Base-by-base conservation (phyloP, 1,284 basidiomycete species). In the Clitocybe nebularis region DNA sequence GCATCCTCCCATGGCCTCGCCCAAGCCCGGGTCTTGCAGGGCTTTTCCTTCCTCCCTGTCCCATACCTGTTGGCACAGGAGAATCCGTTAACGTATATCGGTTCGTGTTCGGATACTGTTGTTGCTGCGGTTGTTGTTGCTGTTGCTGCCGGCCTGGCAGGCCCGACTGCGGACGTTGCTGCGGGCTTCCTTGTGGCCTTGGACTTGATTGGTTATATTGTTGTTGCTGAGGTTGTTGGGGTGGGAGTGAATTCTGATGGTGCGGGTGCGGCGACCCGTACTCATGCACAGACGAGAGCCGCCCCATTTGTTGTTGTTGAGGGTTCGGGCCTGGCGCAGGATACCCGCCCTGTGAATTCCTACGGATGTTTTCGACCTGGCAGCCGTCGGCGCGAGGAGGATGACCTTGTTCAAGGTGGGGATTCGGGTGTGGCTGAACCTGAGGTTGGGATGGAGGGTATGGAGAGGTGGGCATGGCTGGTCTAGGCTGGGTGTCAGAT, bases 401-500 rank as follows among this genome's bases (percentile, higher is more conserved):
- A n/a, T 29, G 28, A 5, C 19, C 14, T 32, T 32, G 29, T 9
- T 32, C 14, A 7, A 32, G 14, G 29, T 17, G 29, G 29, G 29
- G 29, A 3, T 13, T 32, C 29, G 14, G 29, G 29, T 32, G 19
- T 14, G 14, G 29, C 29, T 32, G 29, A 14, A n/a, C 16, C 29
- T 3, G 29, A 5, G 29, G 19, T 10, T 36, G 11, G 43, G 25
- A 19, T 45, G 43, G 2, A 42, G 22, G 23, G 10, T 23, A 36
- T 11, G 35, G 35, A 11, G 22, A 23, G 4, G 36, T 1, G 10
- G 22, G 36, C 11, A 11, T 13, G 3, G 21, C n/a, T 13, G 29
- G 10, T 7, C 33, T 20, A 17, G 19, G 19, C 5, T 10, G 44
- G 5, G 67, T 72, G 32, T 87, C 81, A 13, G 85, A 82, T 13